phyloP scores from a whole-genome alignment of 495 filamentous ascomycete genomes.

The Pyrenula aspistea region DNA sequence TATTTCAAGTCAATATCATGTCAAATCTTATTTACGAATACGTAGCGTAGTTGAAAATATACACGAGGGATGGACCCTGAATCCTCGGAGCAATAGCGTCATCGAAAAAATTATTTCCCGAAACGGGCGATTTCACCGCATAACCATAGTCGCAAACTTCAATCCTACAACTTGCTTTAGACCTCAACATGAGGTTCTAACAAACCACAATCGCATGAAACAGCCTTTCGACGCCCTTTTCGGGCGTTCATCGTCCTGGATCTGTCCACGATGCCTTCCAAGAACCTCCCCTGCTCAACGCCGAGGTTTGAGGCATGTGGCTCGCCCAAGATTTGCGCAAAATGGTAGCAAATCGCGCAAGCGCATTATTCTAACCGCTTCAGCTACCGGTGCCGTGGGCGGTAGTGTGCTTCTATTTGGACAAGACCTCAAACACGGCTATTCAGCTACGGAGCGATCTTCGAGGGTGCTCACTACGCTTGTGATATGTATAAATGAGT shows the following conservation, averaged over 20 bases:
- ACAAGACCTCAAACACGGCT: slow-evolving; percentile 61
- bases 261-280: not conserved
- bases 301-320: not conserved
- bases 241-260: not conserved
- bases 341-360: not conserved
- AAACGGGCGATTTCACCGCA: no score
- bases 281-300: not conserved
- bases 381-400: slow-evolving; percentile 40
- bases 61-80: no score
- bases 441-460: slow-evolving; percentile 62
- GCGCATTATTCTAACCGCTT: not conserved
- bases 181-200: not conserved
- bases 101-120: no score
- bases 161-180: no score
- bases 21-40: no score
- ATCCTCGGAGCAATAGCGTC: no score
- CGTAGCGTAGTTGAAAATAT: no score
- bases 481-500: slow-evolving; percentile 84
- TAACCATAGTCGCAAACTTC: no score
- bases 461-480: slow-evolving; percentile 68
- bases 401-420: slow-evolving; percentile 52
- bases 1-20: no score
- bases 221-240: not conserved
- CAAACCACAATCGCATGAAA: not conserved
- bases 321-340: not conserved